These are phyloP conservation scores for Moesziomyces antarcticus DNA, from an alignment of 1,284 basidiomycete species.

Conservation along the genomic window DNA sequence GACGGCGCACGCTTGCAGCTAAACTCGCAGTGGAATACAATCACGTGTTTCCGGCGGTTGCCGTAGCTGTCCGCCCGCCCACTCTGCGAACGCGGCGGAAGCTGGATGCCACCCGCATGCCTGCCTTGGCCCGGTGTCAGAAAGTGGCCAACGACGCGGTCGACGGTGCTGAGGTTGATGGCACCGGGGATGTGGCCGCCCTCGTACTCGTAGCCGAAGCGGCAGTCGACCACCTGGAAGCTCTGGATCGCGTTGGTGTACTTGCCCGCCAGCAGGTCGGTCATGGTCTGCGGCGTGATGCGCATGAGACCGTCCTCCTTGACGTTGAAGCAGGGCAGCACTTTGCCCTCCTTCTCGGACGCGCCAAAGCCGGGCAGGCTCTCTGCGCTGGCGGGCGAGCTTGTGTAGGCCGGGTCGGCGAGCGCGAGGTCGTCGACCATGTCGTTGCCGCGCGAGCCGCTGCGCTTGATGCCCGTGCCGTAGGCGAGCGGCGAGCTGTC, in stretches of 20 bases:
- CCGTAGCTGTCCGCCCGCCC: slow-evolving; percentile 72
- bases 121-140: slow-evolving; percentile 73
- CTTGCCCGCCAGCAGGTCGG: slow-evolving; percentile 56
- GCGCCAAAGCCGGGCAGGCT: slow-evolving; percentile 61
- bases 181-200: slow-evolving; percentile 94
- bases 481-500: slow-evolving; percentile 60
- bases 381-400: slow-evolving; percentile 40
- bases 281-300: slow-evolving; percentile 77
- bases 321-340: slow-evolving; percentile 91
- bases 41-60: slow-evolving; percentile 77
- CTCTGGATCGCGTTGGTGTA: slow-evolving; percentile 56
- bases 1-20: slow-evolving; percentile 93
- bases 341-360: slow-evolving; percentile 77
- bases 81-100: slow-evolving; percentile 73
- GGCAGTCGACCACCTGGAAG: slow-evolving; percentile 84
- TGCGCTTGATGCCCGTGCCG: slow-evolving; percentile 52
- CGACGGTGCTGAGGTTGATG: slow-evolving; percentile 87
- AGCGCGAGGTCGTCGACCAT: slow-evolving; percentile 45
- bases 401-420: slow-evolving; percentile 17
- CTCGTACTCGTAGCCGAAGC: slow-evolving; percentile 95
- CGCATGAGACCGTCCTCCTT: slow-evolving; percentile 95
- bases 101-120: slow-evolving; percentile 55
- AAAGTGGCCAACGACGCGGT: slow-evolving; percentile 82
- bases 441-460: slow-evolving; percentile 34
- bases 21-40: slow-evolving; percentile 99